phyloP scores from a whole-genome alignment of 78 protist genomes.

The Dictyostelium intermedium region DNA sequence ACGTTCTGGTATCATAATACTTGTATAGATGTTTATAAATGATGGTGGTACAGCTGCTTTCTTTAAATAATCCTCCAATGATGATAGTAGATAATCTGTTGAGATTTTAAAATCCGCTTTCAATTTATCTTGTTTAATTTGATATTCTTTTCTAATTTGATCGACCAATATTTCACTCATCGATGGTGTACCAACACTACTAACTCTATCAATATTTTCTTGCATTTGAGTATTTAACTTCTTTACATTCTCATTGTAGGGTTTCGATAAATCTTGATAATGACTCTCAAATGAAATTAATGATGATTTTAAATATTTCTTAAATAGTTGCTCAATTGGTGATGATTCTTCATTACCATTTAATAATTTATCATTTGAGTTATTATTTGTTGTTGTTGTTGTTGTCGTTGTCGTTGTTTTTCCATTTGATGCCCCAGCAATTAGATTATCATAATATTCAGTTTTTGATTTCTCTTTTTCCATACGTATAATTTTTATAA shows the following conservation, averaged over 20 bases:
- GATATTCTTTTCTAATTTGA: conserved; percentile 17
- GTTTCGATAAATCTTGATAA: conserved; percentile 23
- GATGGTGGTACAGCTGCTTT: conserved; percentile 31
- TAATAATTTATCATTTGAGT: background rate
- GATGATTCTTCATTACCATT: background rate
- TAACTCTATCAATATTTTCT: background rate
- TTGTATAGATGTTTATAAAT: conserved; percentile 21
- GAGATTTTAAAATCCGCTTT: conserved; percentile 14
- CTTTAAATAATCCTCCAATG: conserved; percentile 58
- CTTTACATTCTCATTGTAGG: conserved; percentile 5
- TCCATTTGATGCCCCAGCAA: background rate
- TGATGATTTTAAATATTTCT: conserved; percentile 55
- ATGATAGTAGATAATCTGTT: background rate
- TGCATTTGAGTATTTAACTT: background rate
- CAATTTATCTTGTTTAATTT: background rate
- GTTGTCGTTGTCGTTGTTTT: background rate
- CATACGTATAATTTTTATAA: conserved; percentile 22
- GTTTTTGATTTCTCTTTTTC: conserved; percentile 59
- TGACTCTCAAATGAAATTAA: conserved; percentile 45
- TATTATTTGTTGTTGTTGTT: background rate
- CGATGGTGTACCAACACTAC: background rate
- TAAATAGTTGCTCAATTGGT: conserved; percentile 59
- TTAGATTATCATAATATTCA: conserved; percentile 30
- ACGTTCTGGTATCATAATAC: conserved; percentile 11
- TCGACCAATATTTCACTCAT: background rate